Percentiles rank a stretch among this genome's conserved stretches.
phyloP scores from a whole-genome alignment of 176 grass and related monocot genomes.

The Calamus simplicifolius region DNA sequence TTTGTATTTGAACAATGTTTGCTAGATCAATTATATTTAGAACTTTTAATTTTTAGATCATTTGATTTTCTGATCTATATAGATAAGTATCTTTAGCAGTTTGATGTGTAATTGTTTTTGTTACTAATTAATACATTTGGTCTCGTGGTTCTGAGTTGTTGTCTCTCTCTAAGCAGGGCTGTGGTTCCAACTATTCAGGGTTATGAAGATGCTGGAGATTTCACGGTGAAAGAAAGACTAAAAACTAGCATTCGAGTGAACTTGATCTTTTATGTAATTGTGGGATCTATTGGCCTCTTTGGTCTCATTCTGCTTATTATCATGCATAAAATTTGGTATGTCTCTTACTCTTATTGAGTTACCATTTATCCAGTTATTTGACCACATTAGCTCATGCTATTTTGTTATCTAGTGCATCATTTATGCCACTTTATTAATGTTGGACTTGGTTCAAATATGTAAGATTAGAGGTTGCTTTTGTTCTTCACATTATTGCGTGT shows the following conservation, averaged over 20 bases:
- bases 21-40: no score
- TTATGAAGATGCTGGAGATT: slow-evolving; percentile 97
- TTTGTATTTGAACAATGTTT: no score
- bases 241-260: slow-evolving; percentile 92
- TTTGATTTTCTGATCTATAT: no score
- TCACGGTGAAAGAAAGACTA: slow-evolving; percentile 95
- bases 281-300: slow-evolving; percentile 89
- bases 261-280: slow-evolving; percentile 91
- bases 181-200: slow-evolving; percentile 96
- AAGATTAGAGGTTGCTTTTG: no score
- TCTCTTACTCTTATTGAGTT: slow-evolving; percentile 28
- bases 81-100: no score
- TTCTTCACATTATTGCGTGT: no score
- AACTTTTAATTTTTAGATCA: no score
- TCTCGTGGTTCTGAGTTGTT: slow-evolving; percentile 13
- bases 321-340: slow-evolving; percentile 74
- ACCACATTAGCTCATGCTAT: no score
- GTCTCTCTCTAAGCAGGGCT: slow-evolving; percentile 68
- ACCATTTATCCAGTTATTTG: background rate
- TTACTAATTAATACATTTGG: background rate
- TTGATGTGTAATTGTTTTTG: no score
- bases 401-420: no score
- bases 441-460: no score
- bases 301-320: slow-evolving; percentile 88
- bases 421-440: no score